Evolutionary conservation across 2,329 filamentous ascomycete species (phyloP).

Genomic region (Stachybotrys chartarum): DNA sequence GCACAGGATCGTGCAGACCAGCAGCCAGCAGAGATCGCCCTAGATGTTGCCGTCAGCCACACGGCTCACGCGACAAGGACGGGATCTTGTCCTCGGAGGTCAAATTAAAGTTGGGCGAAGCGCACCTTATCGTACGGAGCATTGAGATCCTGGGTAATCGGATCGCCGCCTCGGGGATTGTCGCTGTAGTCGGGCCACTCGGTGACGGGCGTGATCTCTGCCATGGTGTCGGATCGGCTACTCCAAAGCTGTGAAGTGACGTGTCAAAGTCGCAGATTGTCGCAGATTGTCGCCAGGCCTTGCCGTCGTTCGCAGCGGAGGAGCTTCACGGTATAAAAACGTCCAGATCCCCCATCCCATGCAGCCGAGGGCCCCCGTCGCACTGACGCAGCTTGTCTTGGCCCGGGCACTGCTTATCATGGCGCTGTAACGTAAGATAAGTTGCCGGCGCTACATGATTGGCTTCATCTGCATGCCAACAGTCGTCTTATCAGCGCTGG

Average conservation of each 20-base stretch:
- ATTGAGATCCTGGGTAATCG: conserved; percentile 35
- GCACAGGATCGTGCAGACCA: conserved; percentile 27
- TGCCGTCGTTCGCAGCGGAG: neutral
- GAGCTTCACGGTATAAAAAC: neutral
- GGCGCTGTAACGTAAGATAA: neutral
- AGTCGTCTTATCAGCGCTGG: neutral
- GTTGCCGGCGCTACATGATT: neutral
- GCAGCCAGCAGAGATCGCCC: conserved; percentile 36
- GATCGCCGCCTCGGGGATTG: conserved; percentile 32
- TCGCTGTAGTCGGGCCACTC: conserved; percentile 35
- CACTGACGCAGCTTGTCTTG: neutral
- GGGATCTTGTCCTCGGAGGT: no score
- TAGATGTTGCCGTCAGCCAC: conserved; percentile 3
- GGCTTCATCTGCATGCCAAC: neutral
- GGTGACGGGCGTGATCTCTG: conserved; percentile 13
- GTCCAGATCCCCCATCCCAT: neutral
- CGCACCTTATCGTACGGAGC: conserved; percentile 33
- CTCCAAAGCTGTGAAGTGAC: neutral
- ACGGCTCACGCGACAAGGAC: no score
- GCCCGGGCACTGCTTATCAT: neutral
- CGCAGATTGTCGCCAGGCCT: neutral
- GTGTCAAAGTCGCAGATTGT: neutral
- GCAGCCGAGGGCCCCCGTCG: no score
- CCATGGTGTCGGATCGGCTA: neutral
- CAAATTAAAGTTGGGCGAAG: neutral